These are phyloP conservation scores for Grosmannia clavigera DNA, from an alignment of 2,329 filamentous ascomycete genomes.

Conservation along the genomic window DNA sequence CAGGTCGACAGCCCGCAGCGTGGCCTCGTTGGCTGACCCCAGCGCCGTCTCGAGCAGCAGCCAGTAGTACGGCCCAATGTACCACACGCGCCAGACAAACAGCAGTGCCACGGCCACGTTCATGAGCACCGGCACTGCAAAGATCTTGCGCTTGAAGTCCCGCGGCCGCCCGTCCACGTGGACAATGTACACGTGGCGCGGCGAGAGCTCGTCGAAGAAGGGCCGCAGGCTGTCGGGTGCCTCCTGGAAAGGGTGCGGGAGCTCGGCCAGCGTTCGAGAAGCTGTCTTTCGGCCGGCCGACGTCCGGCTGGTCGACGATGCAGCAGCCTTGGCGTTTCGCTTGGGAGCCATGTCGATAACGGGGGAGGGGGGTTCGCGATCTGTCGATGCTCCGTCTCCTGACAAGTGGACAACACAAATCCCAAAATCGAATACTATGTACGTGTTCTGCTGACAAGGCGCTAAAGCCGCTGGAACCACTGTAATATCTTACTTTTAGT, in stretches of 20 bases:
- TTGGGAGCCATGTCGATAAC: slow-evolving; percentile 9
- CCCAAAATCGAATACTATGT: too few species aligned
- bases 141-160: slow-evolving; percentile 70
- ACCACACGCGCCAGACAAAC: slow-evolving; percentile 56
- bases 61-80: slow-evolving; percentile 62
- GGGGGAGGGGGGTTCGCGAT: not conserved
- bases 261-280: slow-evolving; percentile 9
- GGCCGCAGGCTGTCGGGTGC: slow-evolving; percentile 50
- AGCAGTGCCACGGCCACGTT: slow-evolving; percentile 55
- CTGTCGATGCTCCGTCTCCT: too few species aligned
- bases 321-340: slow-evolving; percentile 9
- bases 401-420: not conserved
- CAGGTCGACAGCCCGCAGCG: slow-evolving; percentile 45
- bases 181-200: slow-evolving; percentile 65
- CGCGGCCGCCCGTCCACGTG: slow-evolving; percentile 64
- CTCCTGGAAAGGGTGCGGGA: slow-evolving; percentile 55
- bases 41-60: slow-evolving; percentile 50
- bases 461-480: not conserved
- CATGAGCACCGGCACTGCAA: slow-evolving; percentile 64
- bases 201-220: slow-evolving; percentile 54
- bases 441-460: not conserved
- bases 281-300: not conserved
- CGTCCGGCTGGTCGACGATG: slow-evolving; percentile 7
- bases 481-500: not conserved
- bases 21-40: slow-evolving; percentile 53